Evolutionary conservation across 1,284 basidiomycete species (phyloP).

Genomic region (Ganoderma leucocontextum): DNA sequence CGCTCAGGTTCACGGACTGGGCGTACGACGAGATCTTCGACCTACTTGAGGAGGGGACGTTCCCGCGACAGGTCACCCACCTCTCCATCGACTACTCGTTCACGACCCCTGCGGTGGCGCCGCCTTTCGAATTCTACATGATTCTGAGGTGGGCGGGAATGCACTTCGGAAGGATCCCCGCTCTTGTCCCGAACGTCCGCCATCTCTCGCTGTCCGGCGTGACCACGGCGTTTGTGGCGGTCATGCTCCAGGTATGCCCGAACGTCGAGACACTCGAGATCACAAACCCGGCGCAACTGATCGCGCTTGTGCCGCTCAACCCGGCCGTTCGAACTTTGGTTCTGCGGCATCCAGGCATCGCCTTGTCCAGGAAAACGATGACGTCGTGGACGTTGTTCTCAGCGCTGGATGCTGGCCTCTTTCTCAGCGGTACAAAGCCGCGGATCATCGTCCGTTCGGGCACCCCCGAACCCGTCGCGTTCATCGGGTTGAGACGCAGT

Average conservation of each 20-base stretch:
- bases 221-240: constrained; percentile 37
- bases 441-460: constrained; percentile 29
- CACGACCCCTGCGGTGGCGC: too few species aligned
- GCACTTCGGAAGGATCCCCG: too few species aligned
- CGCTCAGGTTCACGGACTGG: constrained; percentile 46
- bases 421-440: constrained; percentile 5
- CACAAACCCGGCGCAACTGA: constrained; percentile 29
- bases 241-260: constrained; percentile 38
- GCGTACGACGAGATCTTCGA: constrained; percentile 46
- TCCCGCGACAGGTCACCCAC: constrained; percentile 44
- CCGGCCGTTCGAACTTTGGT: constrained; percentile 21
- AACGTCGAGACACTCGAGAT: constrained; percentile 38
- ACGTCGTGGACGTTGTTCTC: constrained; percentile 26
- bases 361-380: constrained; percentile 22
- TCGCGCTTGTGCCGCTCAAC: constrained; percentile 16
- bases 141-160: too few species aligned
- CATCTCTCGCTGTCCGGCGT: constrained; percentile 37
- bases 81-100: constrained; percentile 42
- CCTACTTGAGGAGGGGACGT: constrained; percentile 39
- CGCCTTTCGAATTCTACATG: too few species aligned
- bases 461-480: constrained; percentile 23
- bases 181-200: constrained; percentile 34
- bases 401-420: constrained; percentile 26
- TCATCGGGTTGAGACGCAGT: constrained; percentile 16
- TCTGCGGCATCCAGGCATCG: constrained; percentile 22